Base-by-base conservation (phyloP, 2,329 filamentous ascomycete genomes). In the Scytalidium sp. region DNA sequence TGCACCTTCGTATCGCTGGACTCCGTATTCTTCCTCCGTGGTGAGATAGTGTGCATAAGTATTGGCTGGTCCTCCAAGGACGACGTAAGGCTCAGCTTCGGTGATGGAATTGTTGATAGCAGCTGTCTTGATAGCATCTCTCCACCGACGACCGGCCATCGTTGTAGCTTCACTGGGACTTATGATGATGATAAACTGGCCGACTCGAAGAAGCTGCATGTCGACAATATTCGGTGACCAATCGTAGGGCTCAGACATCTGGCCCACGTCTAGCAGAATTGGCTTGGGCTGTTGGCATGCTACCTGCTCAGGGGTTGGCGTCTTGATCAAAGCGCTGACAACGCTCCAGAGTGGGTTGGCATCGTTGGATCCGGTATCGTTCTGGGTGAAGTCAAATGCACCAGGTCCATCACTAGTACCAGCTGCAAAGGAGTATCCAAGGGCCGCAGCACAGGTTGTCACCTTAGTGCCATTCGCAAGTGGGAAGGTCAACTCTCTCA, bases 221-320 rank as follows among this genome's bases (percentile, higher is more conserved):
- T 97, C 90, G 41, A 96, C 90, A 46, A 97, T 86, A 58, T 96
- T 96, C 1, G 92, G 90, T 0, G 86, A 83, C 93, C 92, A 97
- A 8, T 81, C 75, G 67, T 97, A 97, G 0, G 93, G 92, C 9
- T 67, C 69, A 5, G 74, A 72, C 23, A 91, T 79, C 63, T 90
- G 85, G 29, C 92, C 92, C 1, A 96, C 89, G 57, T 97, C 91
- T 1, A 97, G 78, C 0, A 97, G 76, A 50, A 97, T 85, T 0
- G 90, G 87, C 64, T 97, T 97, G 1, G 86, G 80, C n/a, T 75
- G 74, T 59, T 97, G 93, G 61, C 91, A 96, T 1, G 72, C 75
- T 47, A 75, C 75, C 64, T 96, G 60, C 17, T 82, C 77, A 3
- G 80, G 68, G 0, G 78, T 80, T 0, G 92, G 90, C 15, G 77